Percentiles rank a stretch among this genome's conserved stretches.
Conservation (phyloP, 2,329 filamentous ascomycete genomes). For the Xylaria sp. region DNA sequence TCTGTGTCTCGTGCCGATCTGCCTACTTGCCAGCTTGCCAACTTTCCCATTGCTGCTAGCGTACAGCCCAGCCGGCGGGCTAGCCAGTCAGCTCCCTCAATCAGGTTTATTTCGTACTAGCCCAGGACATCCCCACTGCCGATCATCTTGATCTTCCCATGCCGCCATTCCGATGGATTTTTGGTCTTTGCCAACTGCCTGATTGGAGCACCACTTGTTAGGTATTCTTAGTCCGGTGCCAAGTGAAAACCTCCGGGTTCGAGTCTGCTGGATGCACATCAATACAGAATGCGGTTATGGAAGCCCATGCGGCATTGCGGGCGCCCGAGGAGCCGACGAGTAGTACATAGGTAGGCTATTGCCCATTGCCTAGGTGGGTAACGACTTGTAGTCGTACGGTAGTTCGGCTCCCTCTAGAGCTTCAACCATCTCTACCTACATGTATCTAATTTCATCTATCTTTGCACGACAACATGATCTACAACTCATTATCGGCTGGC, state of each 20-base stretch:
- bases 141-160: neutral
- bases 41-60: neutral
- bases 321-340: too few relatives aligned
- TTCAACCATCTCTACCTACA: neutral
- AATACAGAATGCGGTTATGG: conserved; percentile 1
- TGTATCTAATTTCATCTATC: too few relatives aligned
- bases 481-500: conserved; percentile 12
- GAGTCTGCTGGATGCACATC: too few relatives aligned
- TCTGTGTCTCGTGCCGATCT: too few relatives aligned
- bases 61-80: neutral
- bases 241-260: neutral
- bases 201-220: neutral
- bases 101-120: neutral
- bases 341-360: too few relatives aligned
- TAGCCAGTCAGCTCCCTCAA: neutral
- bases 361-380: too few relatives aligned
- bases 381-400: too few relatives aligned
- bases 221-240: neutral
- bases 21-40: too few relatives aligned
- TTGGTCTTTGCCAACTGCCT: neutral
- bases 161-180: neutral
- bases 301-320: neutral
- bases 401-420: too few relatives aligned
- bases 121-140: neutral
- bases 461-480: conserved; percentile 1